Percentiles rank a stretch among this genome's conserved stretches.
These are phyloP conservation scores for Chlorella sp. DNA, from an alignment of 139 green algal genomes.

Conservation along the genomic window DNA sequence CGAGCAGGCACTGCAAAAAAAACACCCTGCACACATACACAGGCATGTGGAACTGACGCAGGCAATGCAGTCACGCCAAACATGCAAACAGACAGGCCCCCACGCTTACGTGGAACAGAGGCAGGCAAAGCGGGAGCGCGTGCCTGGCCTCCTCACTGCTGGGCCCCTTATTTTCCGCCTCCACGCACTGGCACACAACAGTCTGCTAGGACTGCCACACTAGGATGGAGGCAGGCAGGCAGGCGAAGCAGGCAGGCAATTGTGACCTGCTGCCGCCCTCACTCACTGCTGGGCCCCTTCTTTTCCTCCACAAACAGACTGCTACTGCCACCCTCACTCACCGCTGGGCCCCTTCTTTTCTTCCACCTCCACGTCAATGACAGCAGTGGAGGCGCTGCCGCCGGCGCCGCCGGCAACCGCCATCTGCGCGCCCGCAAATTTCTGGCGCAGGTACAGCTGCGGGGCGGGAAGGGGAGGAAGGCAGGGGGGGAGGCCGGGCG, in stretches of 20 bases:
- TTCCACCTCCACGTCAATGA: constrained; percentile 65
- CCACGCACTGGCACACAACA: no score
- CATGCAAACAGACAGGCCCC: no score
- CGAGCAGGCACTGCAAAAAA: no score
- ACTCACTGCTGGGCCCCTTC: constrained; percentile 44
- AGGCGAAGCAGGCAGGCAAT: no score
- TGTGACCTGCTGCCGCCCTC: neutral
- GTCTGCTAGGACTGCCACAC: no score
- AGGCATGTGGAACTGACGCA: no score
- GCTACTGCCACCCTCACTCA: constrained; percentile 9
- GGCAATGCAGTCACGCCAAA: no score
- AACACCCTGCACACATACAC: no score
- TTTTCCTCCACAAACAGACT: no score
- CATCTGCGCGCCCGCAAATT: constrained; percentile 15
- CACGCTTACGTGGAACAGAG: neutral
- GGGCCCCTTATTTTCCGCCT: no score
- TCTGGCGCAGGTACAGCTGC: constrained; percentile 59
- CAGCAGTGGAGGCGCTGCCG: constrained; percentile 24
- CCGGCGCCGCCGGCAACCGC: neutral
- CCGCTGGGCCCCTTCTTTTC: constrained; percentile 51
- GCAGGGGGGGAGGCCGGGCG: neutral
- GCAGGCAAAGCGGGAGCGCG: neutral
- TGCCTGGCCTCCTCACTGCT: neutral
- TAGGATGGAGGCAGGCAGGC: no score
- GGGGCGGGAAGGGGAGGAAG: constrained; percentile 63